Conservation (phyloP, 768 basidiomycete genomes). For the Russula dissimulans region DNA sequence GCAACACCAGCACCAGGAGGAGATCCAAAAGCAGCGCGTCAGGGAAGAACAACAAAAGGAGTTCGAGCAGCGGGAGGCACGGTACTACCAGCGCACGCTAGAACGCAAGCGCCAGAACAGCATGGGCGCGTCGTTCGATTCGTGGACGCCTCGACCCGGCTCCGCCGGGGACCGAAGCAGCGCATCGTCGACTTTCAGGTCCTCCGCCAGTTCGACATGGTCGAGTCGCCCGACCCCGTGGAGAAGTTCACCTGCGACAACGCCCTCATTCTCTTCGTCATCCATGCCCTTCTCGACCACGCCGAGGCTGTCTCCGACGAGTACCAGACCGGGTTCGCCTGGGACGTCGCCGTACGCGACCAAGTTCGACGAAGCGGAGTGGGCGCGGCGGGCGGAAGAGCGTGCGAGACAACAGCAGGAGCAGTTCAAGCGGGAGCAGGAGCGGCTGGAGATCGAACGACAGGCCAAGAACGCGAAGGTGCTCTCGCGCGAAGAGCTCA, state of each 20-base stretch:
- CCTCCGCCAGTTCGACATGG: slow-evolving; percentile 16
- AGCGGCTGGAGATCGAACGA: slow-evolving; percentile 41
- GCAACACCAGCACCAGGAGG: slow-evolving; percentile 20
- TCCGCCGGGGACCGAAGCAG: slow-evolving; percentile 19
- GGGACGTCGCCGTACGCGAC: slow-evolving; percentile 20
- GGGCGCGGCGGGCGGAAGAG: slow-evolving; percentile 49
- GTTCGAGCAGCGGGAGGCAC: slow-evolving; percentile 17
- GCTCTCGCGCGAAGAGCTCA: slow-evolving; percentile 47
- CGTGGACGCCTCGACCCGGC: slow-evolving; percentile 23
- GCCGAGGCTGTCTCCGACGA: slow-evolving; percentile 6
- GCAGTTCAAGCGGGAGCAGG: slow-evolving; percentile 59
- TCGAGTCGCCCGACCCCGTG: slow-evolving; percentile 3
- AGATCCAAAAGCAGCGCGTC: slow-evolving; percentile 22
- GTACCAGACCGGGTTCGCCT: slow-evolving; percentile 8
- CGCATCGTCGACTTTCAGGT: slow-evolving; percentile 18
- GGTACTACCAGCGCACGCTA: slow-evolving; percentile 12
- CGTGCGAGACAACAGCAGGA: slow-evolving; percentile 58
- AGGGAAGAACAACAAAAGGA: slow-evolving; percentile 26
- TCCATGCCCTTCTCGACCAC: neutral
- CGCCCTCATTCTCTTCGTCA: too few relatives aligned
- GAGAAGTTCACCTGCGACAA: too few relatives aligned
- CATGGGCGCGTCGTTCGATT: slow-evolving; percentile 11
- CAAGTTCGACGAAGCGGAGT: slow-evolving; percentile 29
- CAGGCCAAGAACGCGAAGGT: slow-evolving; percentile 32
- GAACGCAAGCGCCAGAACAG: slow-evolving; percentile 26